phyloP scores from a whole-genome alignment of 2,329 filamentous ascomycete species.

The Xylariaceae sp. region DNA sequence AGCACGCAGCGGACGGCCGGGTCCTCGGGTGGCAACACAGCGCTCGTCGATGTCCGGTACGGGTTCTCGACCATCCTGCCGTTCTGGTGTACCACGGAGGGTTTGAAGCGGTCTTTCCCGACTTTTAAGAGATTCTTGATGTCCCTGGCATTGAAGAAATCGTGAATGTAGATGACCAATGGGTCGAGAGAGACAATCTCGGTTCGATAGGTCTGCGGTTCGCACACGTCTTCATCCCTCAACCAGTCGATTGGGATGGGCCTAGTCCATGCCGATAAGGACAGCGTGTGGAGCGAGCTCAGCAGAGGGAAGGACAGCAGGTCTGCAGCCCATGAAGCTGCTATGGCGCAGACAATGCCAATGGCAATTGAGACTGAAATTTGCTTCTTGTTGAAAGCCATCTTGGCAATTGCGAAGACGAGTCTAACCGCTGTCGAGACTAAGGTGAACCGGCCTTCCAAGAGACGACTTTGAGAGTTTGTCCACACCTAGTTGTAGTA shows the following conservation, averaged over 20 bases:
- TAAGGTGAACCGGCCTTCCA: too few species aligned
- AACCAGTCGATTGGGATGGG: slow-evolving; percentile 3
- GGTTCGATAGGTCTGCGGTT: slow-evolving; percentile 32
- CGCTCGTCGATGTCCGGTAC: slow-evolving; percentile 35
- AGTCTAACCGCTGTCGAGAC: too few species aligned
- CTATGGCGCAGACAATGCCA: not conserved
- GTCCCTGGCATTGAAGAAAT: slow-evolving; percentile 33
- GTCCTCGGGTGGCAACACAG: slow-evolving; percentile 32
- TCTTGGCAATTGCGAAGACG: too few species aligned
- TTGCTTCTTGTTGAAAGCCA: not conserved
- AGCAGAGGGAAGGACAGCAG: not conserved
- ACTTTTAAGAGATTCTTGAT: slow-evolving; percentile 30
- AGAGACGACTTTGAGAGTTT: too few species aligned
- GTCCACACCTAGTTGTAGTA: too few species aligned
- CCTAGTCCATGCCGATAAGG: not conserved
- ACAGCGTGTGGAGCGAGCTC: not conserved
- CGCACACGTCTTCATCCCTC: not conserved
- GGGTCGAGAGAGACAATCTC: slow-evolving; percentile 38
- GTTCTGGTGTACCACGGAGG: slow-evolving; percentile 32
- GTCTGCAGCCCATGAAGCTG: slow-evolving; percentile 4
- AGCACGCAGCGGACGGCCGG: slow-evolving; percentile 35
- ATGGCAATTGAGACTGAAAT: slow-evolving; percentile 2
- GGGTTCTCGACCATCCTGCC: slow-evolving; percentile 26
- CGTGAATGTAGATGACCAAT: slow-evolving; percentile 38
- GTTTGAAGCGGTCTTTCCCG: slow-evolving; percentile 32